phyloP scores from a whole-genome alignment of 1,139 yeast species.

The Ogataea hybrid region DNA sequence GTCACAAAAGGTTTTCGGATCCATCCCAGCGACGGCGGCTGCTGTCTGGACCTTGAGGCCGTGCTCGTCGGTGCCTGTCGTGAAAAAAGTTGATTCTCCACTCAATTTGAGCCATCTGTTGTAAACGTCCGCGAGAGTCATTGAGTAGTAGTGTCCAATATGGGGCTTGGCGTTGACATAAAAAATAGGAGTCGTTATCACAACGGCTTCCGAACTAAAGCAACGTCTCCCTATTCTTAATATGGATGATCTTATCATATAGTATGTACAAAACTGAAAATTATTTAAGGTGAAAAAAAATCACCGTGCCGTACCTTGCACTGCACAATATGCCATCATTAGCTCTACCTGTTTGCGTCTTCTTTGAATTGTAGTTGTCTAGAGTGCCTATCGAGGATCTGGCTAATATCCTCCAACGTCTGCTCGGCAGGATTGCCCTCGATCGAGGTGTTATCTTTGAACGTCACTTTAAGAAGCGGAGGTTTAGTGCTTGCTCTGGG shows the following conservation, averaged over 20 bases:
- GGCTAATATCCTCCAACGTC: constrained; percentile 52
- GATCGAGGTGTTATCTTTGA: constrained; percentile 75
- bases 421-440: constrained; percentile 62
- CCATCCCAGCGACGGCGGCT: constrained; percentile 53
- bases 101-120: constrained; percentile 65
- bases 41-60: constrained; percentile 86
- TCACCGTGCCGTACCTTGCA: neutral
- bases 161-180: constrained; percentile 97
- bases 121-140: constrained; percentile 78
- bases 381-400: constrained; percentile 65
- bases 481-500: constrained; percentile 41
- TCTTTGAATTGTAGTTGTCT: constrained; percentile 67
- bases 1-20: constrained; percentile 74
- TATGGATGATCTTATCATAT: constrained; percentile 6
- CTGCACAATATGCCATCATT: neutral
- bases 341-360: constrained; percentile 44
- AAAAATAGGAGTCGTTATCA: constrained; percentile 89
- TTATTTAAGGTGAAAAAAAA: constrained; percentile 6
- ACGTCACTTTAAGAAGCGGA: constrained; percentile 71
- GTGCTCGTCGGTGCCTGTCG: constrained; percentile 98
- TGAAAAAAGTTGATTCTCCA: constrained; percentile 50
- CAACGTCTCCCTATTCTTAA: neutral
- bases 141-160: constrained; percentile 87
- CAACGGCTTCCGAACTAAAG: constrained; percentile 26
- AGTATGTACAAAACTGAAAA: constrained; percentile 10